A percentile compares a stretch with the other conserved stretches of the same genome.
phyloP scores from a whole-genome alignment of 2,329 filamentous ascomycete genomes.

The Aspergillus felis region DNA sequence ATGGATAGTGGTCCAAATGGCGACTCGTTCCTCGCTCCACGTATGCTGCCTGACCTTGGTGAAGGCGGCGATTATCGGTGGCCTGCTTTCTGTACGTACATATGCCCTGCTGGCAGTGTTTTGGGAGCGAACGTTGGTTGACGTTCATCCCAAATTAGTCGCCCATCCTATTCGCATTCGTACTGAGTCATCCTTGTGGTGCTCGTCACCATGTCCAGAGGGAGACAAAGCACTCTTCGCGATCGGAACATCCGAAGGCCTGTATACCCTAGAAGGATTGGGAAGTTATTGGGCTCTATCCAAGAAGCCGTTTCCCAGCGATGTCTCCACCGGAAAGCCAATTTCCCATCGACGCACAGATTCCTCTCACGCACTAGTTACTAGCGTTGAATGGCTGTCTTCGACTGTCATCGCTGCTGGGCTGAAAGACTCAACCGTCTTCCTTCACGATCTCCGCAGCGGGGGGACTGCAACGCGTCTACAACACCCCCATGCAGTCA shows the following conservation, averaged over 20 bases:
- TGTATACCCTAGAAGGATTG: slow-evolving; percentile 29
- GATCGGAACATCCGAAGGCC: slow-evolving; percentile 35
- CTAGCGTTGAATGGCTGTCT: slow-evolving; percentile 38
- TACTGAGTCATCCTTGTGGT: slow-evolving; percentile 31
- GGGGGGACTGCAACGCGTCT: slow-evolving; percentile 28
- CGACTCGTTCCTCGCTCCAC: slow-evolving; percentile 29
- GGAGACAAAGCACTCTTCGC: slow-evolving; percentile 30
- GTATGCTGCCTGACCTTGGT: slow-evolving; percentile 29
- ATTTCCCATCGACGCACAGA: slow-evolving; percentile 14
- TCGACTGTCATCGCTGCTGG: slow-evolving; percentile 34
- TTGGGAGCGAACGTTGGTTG: neutral
- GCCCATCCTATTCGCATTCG: slow-evolving; percentile 26
- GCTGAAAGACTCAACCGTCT: slow-evolving; percentile 30
- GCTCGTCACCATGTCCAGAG: slow-evolving; percentile 32
- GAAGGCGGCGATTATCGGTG: slow-evolving; percentile 30
- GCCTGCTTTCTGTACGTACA: slow-evolving; percentile 26
- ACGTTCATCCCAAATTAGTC: slow-evolving; percentile 10
- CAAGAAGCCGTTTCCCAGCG: slow-evolving; percentile 23
- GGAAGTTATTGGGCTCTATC: slow-evolving; percentile 27
- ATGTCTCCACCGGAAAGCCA: slow-evolving; percentile 11
- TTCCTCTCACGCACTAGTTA: slow-evolving; percentile 27
- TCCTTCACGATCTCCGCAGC: slow-evolving; percentile 35
- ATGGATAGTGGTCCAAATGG: slow-evolving; percentile 33
- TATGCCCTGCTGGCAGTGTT: neutral
- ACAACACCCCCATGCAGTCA: slow-evolving; percentile 32